A percentile compares a stretch with the other conserved stretches of the same genome.
Conservation (phyloP, 768 basidiomycete species). For the Leucogyrophana mollusca region DNA sequence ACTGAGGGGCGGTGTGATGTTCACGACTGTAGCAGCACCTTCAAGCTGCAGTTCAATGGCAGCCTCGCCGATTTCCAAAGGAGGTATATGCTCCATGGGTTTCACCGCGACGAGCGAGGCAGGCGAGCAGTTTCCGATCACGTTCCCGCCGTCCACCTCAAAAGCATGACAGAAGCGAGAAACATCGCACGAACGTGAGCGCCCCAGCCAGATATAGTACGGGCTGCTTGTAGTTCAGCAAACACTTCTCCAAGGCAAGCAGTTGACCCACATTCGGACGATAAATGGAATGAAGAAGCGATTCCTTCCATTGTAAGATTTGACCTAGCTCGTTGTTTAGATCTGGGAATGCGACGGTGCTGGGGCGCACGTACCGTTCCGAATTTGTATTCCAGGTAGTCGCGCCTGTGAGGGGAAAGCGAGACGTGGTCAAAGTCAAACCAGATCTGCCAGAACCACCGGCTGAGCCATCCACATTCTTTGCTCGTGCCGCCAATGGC, state of each 20-base stretch:
- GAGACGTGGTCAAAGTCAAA: conserved; percentile 57
- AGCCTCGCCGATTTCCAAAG: conserved; percentile 42
- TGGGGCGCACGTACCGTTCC: conserved; percentile 50
- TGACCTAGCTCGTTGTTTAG: conserved; percentile 36
- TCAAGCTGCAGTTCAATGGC: conserved; percentile 21
- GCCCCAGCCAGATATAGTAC: conserved; percentile 77
- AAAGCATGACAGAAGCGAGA: conserved; percentile 56
- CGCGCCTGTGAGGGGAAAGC: conserved; percentile 54
- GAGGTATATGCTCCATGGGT: conserved; percentile 35
- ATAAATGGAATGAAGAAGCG: conserved; percentile 65
- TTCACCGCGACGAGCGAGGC: conserved; percentile 30
- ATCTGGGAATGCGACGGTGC: neutral
- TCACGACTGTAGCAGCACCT: conserved; percentile 36
- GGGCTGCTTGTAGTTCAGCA: conserved; percentile 34
- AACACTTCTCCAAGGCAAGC: too few relatives aligned
- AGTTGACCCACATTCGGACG: conserved; percentile 61
- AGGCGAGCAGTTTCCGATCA: conserved; percentile 50
- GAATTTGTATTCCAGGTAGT: conserved; percentile 78
- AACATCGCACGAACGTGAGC: conserved; percentile 60
- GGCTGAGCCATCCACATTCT: conserved; percentile 58
- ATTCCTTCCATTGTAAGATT: conserved; percentile 73
- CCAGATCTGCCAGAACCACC: conserved; percentile 82
- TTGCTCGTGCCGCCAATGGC: conserved; percentile 64
- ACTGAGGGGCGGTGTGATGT: conserved; percentile 53
- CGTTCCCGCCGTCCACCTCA: conserved; percentile 62